Conservation (phyloP, 2,329 filamentous ascomycete species). For the Penicillium thymicola region DNA sequence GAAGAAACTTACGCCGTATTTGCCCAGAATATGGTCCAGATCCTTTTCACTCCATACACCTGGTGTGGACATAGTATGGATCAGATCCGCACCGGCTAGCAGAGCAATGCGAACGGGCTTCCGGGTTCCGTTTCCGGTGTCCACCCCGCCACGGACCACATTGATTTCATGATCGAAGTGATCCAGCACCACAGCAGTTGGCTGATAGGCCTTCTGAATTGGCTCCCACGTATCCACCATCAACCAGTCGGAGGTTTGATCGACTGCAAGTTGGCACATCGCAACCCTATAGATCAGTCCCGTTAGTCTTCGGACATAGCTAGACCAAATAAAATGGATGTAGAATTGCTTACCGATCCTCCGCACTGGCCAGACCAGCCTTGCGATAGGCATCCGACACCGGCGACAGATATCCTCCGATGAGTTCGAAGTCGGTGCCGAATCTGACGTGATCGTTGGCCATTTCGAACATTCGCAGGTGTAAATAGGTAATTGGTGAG, state of each 20-base stretch:
- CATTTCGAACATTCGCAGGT: constrained; percentile 86
- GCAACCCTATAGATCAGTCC: constrained; percentile 53
- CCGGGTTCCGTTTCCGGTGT: constrained; percentile 61
- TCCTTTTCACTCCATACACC: constrained; percentile 81
- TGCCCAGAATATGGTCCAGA: constrained; percentile 80
- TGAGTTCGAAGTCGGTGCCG: constrained; percentile 74
- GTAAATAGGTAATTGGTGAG: constrained; percentile 56
- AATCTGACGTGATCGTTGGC: constrained; percentile 75
- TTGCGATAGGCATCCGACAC: constrained; percentile 77
- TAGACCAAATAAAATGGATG: not conserved
- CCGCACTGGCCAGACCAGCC: constrained; percentile 68
- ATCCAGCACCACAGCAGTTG: constrained; percentile 83
- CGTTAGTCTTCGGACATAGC: not conserved
- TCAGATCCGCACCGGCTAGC: constrained; percentile 73
- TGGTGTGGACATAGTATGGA: constrained; percentile 67
- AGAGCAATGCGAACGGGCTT: constrained; percentile 73
- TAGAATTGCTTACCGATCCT: constrained; percentile 55
- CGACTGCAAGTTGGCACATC: constrained; percentile 81
- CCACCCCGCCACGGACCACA: constrained; percentile 68
- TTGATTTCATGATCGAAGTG: constrained; percentile 93
- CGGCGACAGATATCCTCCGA: constrained; percentile 82
- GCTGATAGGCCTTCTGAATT: constrained; percentile 77
- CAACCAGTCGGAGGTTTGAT: constrained; percentile 70
- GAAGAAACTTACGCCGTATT: constrained; percentile 59
- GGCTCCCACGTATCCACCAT: constrained; percentile 91